A percentile compares a stretch with the other conserved stretches of the same genome.
These are phyloP conservation scores for Sphaerulina populicola DNA, from an alignment of 2,329 filamentous ascomycete genomes.

Conservation along the genomic window DNA sequence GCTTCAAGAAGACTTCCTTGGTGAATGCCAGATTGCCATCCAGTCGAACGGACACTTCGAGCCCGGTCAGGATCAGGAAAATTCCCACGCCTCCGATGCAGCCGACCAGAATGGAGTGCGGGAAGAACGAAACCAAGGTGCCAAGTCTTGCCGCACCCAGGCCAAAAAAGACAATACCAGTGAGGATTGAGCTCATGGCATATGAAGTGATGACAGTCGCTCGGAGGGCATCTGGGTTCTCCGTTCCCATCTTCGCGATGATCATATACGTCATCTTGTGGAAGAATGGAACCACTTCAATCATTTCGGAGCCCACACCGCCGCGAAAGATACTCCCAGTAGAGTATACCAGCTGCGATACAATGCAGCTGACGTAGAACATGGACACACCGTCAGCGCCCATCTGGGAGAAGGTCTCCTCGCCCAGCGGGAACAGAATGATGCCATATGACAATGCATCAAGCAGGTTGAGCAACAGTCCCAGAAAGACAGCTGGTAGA, in stretches of 20 bases:
- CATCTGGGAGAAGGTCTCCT: constrained; percentile 72
- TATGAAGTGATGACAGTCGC: constrained; percentile 92
- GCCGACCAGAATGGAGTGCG: constrained; percentile 88
- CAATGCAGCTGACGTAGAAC: constrained; percentile 96
- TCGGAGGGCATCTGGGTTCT: constrained; percentile 75
- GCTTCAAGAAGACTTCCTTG: constrained; percentile 62
- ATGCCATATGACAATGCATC: constrained; percentile 95
- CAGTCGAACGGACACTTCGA: constrained; percentile 85
- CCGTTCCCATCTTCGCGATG: constrained; percentile 64
- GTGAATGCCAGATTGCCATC: constrained; percentile 80
- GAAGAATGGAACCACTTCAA: constrained; percentile 97
- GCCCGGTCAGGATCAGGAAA: constrained; percentile 83
- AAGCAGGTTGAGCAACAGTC: constrained; percentile 80
- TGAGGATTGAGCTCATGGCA: constrained; percentile 80
- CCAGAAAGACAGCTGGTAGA: constrained; percentile 79
- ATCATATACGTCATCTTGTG: constrained; percentile 96
- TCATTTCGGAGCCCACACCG: constrained; percentile 91
- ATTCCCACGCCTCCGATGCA: constrained; percentile 96
- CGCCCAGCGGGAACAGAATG: constrained; percentile 78
- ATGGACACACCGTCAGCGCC: constrained; percentile 94
- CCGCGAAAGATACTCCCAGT: constrained; percentile 82
- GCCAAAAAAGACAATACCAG: constrained; percentile 80
- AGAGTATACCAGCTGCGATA: constrained; percentile 86
- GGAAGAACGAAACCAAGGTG: constrained; percentile 93
- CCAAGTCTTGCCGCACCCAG: constrained; percentile 84